Evolutionary conservation across 306 rosid genomes (phyloP).

Genomic region (Canavalia ensiformis): DNA sequence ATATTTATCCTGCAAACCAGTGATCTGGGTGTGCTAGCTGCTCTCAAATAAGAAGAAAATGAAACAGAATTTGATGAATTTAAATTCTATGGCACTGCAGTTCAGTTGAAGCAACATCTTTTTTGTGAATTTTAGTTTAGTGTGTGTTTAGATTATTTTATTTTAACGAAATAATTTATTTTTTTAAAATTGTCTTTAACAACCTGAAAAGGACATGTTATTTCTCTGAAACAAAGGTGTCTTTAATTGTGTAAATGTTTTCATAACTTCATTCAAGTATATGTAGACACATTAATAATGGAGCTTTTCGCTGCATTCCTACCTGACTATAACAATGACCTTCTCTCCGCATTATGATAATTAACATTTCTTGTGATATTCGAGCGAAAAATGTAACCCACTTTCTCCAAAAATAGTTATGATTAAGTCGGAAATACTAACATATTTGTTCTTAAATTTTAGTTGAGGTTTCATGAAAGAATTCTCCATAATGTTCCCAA

Average conservation of each 20-base stretch:
- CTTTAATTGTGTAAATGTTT: background rate
- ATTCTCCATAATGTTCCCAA: background rate
- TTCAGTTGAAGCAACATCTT: background rate
- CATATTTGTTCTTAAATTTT: constrained; percentile 27
- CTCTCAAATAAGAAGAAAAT: background rate
- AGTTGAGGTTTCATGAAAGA: constrained; percentile 1
- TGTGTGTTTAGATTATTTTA: no score
- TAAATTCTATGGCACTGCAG: background rate
- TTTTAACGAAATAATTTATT: no score
- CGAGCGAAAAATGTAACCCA: background rate
- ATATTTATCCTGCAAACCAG: background rate
- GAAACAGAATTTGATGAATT: background rate
- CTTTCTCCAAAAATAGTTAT: background rate
- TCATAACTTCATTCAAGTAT: constrained; percentile 5
- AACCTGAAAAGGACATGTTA: background rate
- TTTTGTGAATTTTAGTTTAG: background rate
- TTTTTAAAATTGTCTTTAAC: background rate
- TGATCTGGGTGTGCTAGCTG: background rate
- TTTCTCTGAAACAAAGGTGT: no score
- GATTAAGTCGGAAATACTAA: background rate
- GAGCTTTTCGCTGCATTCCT: background rate
- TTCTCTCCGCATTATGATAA: background rate
- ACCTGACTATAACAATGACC: background rate
- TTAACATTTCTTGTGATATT: background rate
- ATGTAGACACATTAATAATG: background rate